phyloP scores from a whole-genome alignment of 2,329 filamentous ascomycete genomes.

The Colletotrichum sp. region DNA sequence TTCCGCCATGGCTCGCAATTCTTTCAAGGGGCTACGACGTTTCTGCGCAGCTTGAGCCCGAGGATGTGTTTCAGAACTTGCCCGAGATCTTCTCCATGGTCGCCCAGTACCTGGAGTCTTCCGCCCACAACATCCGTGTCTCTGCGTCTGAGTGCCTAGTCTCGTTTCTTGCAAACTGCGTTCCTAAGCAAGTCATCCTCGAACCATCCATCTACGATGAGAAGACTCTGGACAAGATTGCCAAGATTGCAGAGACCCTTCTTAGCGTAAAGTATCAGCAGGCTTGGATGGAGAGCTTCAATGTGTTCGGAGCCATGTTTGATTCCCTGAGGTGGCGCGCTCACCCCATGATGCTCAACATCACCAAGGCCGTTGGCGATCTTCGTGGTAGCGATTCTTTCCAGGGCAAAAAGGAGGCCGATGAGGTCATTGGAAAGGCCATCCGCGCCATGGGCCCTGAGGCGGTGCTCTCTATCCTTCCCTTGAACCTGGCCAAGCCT shows the following conservation, averaged over 20 bases:
- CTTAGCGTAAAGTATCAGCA: conserved; percentile 91
- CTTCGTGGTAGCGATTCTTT: conserved; percentile 89
- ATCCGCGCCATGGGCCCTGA: conserved; percentile 90
- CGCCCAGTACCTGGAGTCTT: conserved; percentile 80
- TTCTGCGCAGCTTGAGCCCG: conserved; percentile 83
- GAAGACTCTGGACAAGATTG: conserved; percentile 83
- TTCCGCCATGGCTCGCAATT: conserved; percentile 96
- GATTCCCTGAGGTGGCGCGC: conserved; percentile 86
- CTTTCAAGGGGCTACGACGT: conserved; percentile 94
- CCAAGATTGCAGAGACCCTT: conserved; percentile 73
- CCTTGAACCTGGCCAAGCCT: conserved; percentile 83
- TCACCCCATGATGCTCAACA: conserved; percentile 75
- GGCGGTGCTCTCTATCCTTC: conserved; percentile 80
- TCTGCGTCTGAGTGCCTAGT: conserved; percentile 95
- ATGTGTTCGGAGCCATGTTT: conserved; percentile 85
- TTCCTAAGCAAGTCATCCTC: conserved; percentile 81
- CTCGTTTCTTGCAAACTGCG: conserved; percentile 89
- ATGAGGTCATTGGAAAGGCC: conserved; percentile 86
- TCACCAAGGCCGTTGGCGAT: conserved; percentile 83
- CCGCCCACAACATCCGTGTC: conserved; percentile 90
- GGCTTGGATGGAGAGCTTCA: conserved; percentile 95
- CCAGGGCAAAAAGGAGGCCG: conserved; percentile 91
- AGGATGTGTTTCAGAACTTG: conserved; percentile 90
- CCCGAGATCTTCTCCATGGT: conserved; percentile 85
- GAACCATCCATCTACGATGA: conserved; percentile 94